Percentiles rank a stretch among this genome's conserved stretches.
Evolutionary conservation across 169 alveolate species (phyloP).

Genomic region (Cryptosporidium sp.): DNA sequence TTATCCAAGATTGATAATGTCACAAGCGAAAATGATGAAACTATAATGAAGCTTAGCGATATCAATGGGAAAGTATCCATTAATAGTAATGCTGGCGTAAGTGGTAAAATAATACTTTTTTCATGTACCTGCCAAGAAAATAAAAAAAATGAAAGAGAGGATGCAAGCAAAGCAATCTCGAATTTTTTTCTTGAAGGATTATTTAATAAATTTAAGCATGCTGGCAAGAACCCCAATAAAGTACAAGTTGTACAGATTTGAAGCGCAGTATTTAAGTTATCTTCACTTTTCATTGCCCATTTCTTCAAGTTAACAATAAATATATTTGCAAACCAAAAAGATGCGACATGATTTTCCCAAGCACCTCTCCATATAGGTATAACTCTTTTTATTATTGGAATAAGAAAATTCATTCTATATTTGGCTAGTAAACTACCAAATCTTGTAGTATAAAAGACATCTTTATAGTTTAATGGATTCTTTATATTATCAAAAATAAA

Average conservation of each 20-base stretch:
- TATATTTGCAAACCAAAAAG: slow-evolving; percentile 85
- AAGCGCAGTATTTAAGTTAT: slow-evolving; percentile 44
- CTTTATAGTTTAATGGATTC: not conserved
- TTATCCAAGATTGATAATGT: slow-evolving; percentile 60
- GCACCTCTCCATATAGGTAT: slow-evolving; percentile 91
- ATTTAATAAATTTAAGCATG: slow-evolving; percentile 69
- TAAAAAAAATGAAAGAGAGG: slow-evolving; percentile 78
- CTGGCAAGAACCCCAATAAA: slow-evolving; percentile 55
- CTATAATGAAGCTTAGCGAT: slow-evolving; percentile 10
- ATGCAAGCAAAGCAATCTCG: slow-evolving; percentile 75
- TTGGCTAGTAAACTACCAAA: not conserved
- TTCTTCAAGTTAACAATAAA: slow-evolving; percentile 43
- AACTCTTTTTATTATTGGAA: slow-evolving; percentile 80
- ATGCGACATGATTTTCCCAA: slow-evolving; percentile 89
- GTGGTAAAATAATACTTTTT: slow-evolving; percentile 89
- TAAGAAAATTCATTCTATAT: slow-evolving; percentile 23
- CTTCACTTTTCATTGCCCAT: slow-evolving; percentile 62
- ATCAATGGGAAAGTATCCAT: slow-evolving; percentile 60
- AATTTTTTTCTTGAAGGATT: slow-evolving; percentile 74
- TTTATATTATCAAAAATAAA: slow-evolving; percentile 20
- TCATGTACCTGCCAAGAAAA: slow-evolving; percentile 91
- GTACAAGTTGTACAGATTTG: slow-evolving; percentile 51
- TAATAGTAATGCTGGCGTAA: slow-evolving; percentile 82
- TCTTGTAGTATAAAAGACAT: not conserved
- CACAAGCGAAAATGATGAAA: slow-evolving; percentile 44